Evolutionary conservation across 192 early-diverging fungal species (phyloP), one percentile per base, ranked within the genome.

Genomic region (Phlyctochytrium arcticum): DNA sequence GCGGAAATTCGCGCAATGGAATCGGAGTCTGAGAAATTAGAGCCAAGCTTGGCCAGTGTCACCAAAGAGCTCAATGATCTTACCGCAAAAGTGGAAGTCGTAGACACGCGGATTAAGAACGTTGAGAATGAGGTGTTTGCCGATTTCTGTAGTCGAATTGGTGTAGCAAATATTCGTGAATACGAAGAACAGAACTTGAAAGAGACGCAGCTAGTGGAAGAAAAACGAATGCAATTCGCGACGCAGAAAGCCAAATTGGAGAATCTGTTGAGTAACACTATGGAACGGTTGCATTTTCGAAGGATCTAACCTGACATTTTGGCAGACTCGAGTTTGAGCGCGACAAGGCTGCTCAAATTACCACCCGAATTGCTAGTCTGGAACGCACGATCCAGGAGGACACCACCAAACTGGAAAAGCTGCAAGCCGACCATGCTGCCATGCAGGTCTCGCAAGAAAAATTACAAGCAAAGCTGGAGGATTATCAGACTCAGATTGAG

Each of bases 121-220:
- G 65, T 83, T 17, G 79, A 81, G 36, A 85, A 89, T 56, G 66
- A 75, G 15, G 74, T 92, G 5, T 99, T 99, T 80, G 79, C 76
- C 0, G 77, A 75, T 1, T 95, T 99, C 53, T 98, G 97, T 72
- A 46, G 49, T 31, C 59, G 67, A 8, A 85, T 92, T n/a, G 76
- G 81, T 3, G 87, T 98, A 1, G 42, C 73, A 7, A 89, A 85
- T 59, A 86, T 98, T 59, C 87, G 91, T 4, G 94, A 91, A 57
- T 98, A 94, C 67, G 94, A 99, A 67, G 82, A 83, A 19, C 74
- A 81, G 26, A 86, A 88, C 42, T 75, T 91, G 15, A 80, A 80
- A 12, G 67, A 87, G 3, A 75, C 90, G 2, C 85, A 89, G 58
- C 89, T 94, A 61, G 69, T 78, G 0, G 80, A 81, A 10, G 88